Evolutionary conservation across 345 rosid species (phyloP).

Genomic region (Syzygium oleosum): DNA sequence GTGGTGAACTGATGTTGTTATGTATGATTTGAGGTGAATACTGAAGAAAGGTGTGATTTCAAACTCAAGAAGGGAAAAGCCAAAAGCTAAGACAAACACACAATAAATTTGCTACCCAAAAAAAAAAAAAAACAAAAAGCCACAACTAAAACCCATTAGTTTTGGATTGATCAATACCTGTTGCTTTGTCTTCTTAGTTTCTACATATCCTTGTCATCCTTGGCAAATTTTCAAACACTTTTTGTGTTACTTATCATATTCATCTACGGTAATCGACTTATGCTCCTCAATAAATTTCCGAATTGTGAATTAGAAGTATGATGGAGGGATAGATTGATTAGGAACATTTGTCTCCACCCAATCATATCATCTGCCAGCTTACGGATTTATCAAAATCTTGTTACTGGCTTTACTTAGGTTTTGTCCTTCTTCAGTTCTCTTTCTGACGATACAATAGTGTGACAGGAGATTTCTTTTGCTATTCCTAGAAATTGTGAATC

Average conservation of each 20-base stretch:
- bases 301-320: not conserved
- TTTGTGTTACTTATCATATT: not conserved
- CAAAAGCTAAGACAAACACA: not conserved
- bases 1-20: not conserved
- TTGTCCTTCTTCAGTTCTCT: not conserved
- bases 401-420: not conserved
- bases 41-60: not conserved
- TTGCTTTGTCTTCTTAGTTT: not conserved
- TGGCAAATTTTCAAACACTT: not conserved
- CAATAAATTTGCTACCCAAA: not conserved
- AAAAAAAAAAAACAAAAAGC: not conserved
- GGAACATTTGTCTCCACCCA: not conserved
- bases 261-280: not conserved
- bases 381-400: not conserved
- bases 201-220: not conserved
- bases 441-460: not conserved
- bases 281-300: not conserved
- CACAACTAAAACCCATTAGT: not conserved
- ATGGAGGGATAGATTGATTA: not conserved
- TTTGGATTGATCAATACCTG: not conserved
- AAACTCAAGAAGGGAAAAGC: not conserved
- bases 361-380: not conserved
- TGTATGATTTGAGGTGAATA: not conserved
- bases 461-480: not conserved
- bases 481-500: not conserved